These are phyloP conservation scores for Prunus dulcis DNA, from an alignment of 306 rosid species.

Conservation along the genomic window DNA sequence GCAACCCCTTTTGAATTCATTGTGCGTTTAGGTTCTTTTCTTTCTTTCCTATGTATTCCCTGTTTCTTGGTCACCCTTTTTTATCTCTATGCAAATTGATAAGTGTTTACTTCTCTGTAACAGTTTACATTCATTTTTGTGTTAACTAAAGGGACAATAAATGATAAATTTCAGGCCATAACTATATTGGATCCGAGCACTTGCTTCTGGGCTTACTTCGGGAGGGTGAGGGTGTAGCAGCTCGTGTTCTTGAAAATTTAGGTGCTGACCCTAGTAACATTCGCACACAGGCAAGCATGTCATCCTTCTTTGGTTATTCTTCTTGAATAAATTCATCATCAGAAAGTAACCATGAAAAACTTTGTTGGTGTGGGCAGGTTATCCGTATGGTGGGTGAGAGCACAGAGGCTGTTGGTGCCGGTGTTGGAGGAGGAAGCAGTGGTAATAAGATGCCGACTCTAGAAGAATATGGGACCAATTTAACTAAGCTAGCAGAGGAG, in stretches of 20 bases:
- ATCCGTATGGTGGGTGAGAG: conserved; percentile 99
- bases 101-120: not conserved
- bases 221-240: conserved; percentile 98
- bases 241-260: conserved; percentile 90
- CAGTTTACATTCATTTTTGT: not conserved
- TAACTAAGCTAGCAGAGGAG: conserved; percentile 97
- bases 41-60: not conserved
- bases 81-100: not conserved
- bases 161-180: conserved; percentile 62
- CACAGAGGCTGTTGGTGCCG: conserved; percentile 85
- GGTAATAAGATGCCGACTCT: conserved; percentile 95
- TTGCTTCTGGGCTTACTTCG: conserved; percentile 95
- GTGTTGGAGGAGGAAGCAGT: conserved; percentile 84
- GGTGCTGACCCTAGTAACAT: conserved; percentile 96
- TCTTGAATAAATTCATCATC: not conserved
- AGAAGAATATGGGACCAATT: conserved; percentile 93
- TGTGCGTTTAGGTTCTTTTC: not conserved
- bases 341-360: not conserved
- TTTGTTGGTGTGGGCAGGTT: conserved; percentile 50
- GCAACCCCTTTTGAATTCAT: not conserved
- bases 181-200: conserved; percentile 95
- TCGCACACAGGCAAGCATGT: conserved; percentile 80
- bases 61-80: not conserved
- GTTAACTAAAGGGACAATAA: conserved; percentile 6
- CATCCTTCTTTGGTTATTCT: not conserved